Conservation (phyloP, 2,329 filamentous ascomycete species). For the Colletotrichum falcatum region DNA sequence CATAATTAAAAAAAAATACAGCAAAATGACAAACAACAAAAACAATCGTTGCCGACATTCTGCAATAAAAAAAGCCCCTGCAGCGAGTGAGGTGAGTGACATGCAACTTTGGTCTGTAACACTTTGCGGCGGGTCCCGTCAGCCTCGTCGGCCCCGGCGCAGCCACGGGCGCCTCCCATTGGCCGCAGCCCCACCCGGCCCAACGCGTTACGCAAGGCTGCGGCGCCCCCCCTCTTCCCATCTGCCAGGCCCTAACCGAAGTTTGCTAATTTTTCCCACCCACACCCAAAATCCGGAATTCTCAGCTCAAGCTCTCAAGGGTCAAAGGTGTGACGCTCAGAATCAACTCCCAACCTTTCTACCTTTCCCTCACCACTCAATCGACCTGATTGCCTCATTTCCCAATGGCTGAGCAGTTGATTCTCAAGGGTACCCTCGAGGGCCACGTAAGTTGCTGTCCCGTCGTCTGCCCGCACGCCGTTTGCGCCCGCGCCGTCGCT, state of each 20-base stretch:
- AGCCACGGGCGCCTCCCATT: constrained; percentile 20
- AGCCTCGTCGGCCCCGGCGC: constrained; percentile 17
- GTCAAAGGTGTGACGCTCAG: constrained; percentile 43
- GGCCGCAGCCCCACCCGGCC: constrained; percentile 20
- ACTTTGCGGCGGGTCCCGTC: background rate
- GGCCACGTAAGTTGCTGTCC: constrained; percentile 79
- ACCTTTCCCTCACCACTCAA: constrained; percentile 52
- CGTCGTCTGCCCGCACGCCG: constrained; percentile 42
- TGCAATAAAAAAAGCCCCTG: constrained; percentile 18
- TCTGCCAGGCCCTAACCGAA: constrained; percentile 14
- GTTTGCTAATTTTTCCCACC: constrained; percentile 23
- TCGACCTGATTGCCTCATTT: constrained; percentile 57
- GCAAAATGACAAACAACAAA: background rate
- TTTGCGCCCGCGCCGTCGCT: constrained; percentile 40
- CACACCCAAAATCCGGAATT: constrained; percentile 50
- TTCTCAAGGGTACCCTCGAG: constrained; percentile 97
- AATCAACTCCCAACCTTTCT: constrained; percentile 50
- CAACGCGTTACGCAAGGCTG: constrained; percentile 30
- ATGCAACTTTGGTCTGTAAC: constrained; percentile 10
- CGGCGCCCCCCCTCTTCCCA: constrained; percentile 6
- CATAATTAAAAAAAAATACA: too few species aligned
- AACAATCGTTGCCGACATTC: background rate
- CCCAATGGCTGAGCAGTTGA: constrained; percentile 91
- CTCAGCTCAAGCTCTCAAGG: constrained; percentile 44
- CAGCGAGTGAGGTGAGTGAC: constrained; percentile 18